A percentile compares a stretch with the other conserved stretches of the same genome.
phyloP scores from a whole-genome alignment of 139 green algal species.

The Chlamydomonas schloesseri region DNA sequence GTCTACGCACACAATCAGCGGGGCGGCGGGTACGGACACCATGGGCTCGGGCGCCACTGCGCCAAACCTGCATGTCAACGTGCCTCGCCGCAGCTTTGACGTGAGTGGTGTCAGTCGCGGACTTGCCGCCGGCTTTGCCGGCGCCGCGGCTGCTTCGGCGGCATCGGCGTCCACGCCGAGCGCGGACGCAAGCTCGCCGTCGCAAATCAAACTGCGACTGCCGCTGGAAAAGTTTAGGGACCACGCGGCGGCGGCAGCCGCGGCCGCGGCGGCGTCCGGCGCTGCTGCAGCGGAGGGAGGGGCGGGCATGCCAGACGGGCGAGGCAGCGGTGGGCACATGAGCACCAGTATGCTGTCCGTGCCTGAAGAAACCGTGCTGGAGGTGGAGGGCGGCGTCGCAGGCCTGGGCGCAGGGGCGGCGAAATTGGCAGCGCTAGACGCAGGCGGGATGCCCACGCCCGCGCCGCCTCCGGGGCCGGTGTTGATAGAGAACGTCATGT shows the following conservation, averaged over 20 bases:
- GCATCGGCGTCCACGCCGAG: too few relatives aligned
- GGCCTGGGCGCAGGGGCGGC: too few relatives aligned
- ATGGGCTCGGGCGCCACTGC: not conserved
- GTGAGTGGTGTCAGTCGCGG: too few relatives aligned
- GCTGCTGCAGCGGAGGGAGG: not conserved
- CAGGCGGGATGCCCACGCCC: too few relatives aligned
- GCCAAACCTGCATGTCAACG: too few relatives aligned
- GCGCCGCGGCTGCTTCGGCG: too few relatives aligned
- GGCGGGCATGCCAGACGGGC: not conserved
- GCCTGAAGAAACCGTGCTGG: not conserved
- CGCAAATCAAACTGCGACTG: not conserved
- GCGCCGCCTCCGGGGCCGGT: too few relatives aligned
- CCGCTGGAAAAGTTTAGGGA: not conserved
- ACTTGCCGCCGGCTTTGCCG: too few relatives aligned
- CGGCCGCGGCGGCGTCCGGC: not conserved
- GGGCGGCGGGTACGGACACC: not conserved
- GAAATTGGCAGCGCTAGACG: too few relatives aligned
- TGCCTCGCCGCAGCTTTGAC: too few relatives aligned
- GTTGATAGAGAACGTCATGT: not conserved
- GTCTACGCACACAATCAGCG: not conserved
- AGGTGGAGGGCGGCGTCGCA: not conserved
- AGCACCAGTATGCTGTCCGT: not conserved
- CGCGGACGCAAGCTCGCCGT: not conserved
- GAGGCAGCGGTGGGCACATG: not conserved
- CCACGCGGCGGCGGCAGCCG: not conserved